Percentiles rank a stretch among this genome's conserved stretches.
phyloP scores from a whole-genome alignment of 129 eudicot genomes.

The Flaveria brownii region DNA sequence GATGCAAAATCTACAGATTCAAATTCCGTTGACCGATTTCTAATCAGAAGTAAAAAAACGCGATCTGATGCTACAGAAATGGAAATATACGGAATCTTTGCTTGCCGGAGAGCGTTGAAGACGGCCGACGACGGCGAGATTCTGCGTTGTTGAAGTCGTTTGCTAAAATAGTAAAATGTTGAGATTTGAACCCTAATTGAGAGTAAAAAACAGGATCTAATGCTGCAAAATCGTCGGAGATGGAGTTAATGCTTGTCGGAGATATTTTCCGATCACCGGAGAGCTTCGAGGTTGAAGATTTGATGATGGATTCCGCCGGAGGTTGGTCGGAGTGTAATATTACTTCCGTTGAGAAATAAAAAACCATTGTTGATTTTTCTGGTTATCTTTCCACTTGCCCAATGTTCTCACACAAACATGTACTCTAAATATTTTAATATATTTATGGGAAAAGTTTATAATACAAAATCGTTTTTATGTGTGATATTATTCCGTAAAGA shows the following conservation, averaged over 20 bases:
- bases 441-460: no score
- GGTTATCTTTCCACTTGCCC: no score
- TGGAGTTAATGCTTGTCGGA: not conserved
- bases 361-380: no score
- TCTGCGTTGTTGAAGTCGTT: not conserved
- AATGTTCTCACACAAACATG: no score
- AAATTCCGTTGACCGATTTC: conserved; percentile 4
- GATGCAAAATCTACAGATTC: conserved; percentile 6
- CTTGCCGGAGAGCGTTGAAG: conserved; percentile 7
- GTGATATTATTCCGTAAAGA: no score
- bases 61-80: not conserved
- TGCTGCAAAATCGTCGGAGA: not conserved
- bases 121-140: not conserved
- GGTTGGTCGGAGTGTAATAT: no score
- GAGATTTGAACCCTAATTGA: not conserved
- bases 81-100: not conserved
- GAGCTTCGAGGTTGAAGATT: not conserved
- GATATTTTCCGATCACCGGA: not conserved
- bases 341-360: no score
- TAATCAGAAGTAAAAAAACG: not conserved
- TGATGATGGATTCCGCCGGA: conserved; percentile 18
- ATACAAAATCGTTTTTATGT: no score
- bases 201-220: not conserved
- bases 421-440: no score
- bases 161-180: not conserved